These are phyloP conservation scores for Brassica cretica DNA, from an alignment of 345 rosid genomes.

Conservation along the genomic window DNA sequence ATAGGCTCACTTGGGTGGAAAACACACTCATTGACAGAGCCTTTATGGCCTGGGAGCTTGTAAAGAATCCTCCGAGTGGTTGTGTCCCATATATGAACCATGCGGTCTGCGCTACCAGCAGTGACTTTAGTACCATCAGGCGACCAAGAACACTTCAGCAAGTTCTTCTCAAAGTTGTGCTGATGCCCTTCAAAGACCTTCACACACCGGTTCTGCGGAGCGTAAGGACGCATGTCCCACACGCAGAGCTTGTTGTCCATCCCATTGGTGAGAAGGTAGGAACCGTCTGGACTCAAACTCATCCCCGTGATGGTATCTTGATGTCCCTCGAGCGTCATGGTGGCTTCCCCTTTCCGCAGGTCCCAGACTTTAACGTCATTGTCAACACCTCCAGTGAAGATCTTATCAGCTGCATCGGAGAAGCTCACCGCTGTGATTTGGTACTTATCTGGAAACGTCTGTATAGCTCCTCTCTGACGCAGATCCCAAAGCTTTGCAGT, in stretches of 20 bases:
- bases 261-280: conserved; percentile 89
- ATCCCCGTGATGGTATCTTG: conserved; percentile 92
- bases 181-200: conserved; percentile 93
- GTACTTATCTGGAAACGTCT: conserved; percentile 94
- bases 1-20: conserved; percentile 90
- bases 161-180: conserved; percentile 94
- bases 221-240: conserved; percentile 98
- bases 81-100: conserved; percentile 98
- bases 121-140: conserved; percentile 97
- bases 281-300: conserved; percentile 96
- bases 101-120: conserved; percentile 90
- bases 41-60: conserved; percentile 95
- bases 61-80: conserved; percentile 81
- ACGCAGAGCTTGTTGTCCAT: conserved; percentile 95
- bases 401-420: conserved; percentile 95
- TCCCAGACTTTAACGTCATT: conserved; percentile 92
- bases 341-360: conserved; percentile 82
- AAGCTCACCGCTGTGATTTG: conserved; percentile 93
- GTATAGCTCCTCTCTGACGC: conserved; percentile 99
- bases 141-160: conserved; percentile 89
- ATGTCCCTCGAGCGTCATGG: conserved; percentile 92
- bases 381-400: conserved; percentile 90
- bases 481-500: conserved; percentile 98
- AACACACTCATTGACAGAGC: conserved; percentile 82
- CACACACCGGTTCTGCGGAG: conserved; percentile 94